phyloP scores from a whole-genome alignment of 352 stramenopile genomes.

The Thraustotheca clavata region DNA sequence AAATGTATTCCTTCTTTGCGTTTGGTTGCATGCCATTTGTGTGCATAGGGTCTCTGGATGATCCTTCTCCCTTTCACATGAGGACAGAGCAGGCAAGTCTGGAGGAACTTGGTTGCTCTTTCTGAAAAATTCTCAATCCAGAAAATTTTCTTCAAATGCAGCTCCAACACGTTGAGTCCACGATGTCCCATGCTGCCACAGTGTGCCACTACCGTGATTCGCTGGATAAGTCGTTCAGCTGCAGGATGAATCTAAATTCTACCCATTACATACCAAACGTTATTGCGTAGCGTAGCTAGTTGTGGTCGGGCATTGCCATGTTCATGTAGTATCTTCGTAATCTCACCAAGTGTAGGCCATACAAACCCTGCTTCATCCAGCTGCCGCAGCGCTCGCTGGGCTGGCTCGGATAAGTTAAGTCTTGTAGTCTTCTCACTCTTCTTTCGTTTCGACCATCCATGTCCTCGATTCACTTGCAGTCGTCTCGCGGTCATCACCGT shows the following conservation, averaged over 20 bases:
- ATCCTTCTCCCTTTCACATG: conserved; percentile 24
- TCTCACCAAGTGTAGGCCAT: not conserved
- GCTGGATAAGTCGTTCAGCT: not conserved
- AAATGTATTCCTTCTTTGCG: conserved; percentile 29
- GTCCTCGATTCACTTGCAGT: not conserved
- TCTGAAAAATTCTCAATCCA: conserved; percentile 2
- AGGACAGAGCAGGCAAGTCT: conserved; percentile 21
- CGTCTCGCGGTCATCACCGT: not conserved
- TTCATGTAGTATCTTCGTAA: not conserved
- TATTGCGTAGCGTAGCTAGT: not conserved
- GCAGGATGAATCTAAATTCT: conserved; percentile 18
- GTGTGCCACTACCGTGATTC: conserved; percentile 6
- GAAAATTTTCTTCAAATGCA: conserved; percentile 9
- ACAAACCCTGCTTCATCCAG: conserved; percentile 1
- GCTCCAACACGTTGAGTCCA: not conserved
- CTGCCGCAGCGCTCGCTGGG: not conserved
- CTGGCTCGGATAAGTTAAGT: no score
- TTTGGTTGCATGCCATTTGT: conserved; percentile 10
- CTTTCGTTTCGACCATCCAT: not conserved
- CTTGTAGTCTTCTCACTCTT: no score
- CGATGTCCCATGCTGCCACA: conserved; percentile 20
- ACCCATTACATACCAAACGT: not conserved
- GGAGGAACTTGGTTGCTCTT: conserved; percentile 15
- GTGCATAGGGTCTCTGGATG: conserved; percentile 16
- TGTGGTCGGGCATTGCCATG: not conserved